Percentiles rank a stretch among this genome's conserved stretches.
phyloP scores from a whole-genome alignment of 192 early-diverging fungal species.

The Jimgerdemannia flammicorona region DNA sequence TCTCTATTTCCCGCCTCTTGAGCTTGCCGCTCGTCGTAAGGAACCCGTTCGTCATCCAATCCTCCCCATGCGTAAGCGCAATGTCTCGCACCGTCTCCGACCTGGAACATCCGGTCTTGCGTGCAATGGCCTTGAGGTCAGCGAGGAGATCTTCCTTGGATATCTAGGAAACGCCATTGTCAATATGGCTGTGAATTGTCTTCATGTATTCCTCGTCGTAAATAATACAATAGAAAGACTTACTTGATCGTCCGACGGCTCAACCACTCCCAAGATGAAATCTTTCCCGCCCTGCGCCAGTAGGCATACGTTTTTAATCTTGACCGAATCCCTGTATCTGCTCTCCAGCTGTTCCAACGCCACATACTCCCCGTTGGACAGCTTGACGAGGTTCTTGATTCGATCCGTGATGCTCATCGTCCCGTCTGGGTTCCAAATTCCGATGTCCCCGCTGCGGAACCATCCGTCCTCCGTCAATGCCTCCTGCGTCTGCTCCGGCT shows the following conservation, averaged over 20 bases:
- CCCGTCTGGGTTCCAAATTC: slow-evolving; percentile 34
- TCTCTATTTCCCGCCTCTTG: slow-evolving; percentile 51
- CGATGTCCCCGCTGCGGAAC: slow-evolving; percentile 53
- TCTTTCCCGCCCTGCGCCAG: slow-evolving; percentile 61
- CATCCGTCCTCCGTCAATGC: slow-evolving; percentile 51
- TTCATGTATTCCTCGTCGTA: too few species aligned
- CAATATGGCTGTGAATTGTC: too few species aligned
- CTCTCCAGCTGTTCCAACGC: slow-evolving; percentile 52
- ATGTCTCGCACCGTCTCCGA: slow-evolving; percentile 64
- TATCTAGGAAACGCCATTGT: slow-evolving; percentile 27
- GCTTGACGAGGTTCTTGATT: slow-evolving; percentile 79
- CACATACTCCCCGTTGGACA: slow-evolving; percentile 73
- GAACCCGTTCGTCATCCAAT: slow-evolving; percentile 68
- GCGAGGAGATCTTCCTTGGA: slow-evolving; percentile 41
- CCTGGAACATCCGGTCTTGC: slow-evolving; percentile 46
- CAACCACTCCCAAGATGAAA: slow-evolving; percentile 68
- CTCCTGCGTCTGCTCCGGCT: slow-evolving; percentile 40
- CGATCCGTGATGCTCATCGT: slow-evolving; percentile 74
- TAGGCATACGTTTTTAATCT: slow-evolving; percentile 74
- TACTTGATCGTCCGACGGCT: slow-evolving; percentile 42
- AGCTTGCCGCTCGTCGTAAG: slow-evolving; percentile 77
- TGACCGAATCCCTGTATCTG: slow-evolving; percentile 65
- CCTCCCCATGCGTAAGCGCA: slow-evolving; percentile 45
- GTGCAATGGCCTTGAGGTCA: slow-evolving; percentile 50
- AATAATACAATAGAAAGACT: slow-evolving; percentile 16